Conservation (phyloP, 2,329 filamentous ascomycete genomes). For the Eutypa lata region DNA sequence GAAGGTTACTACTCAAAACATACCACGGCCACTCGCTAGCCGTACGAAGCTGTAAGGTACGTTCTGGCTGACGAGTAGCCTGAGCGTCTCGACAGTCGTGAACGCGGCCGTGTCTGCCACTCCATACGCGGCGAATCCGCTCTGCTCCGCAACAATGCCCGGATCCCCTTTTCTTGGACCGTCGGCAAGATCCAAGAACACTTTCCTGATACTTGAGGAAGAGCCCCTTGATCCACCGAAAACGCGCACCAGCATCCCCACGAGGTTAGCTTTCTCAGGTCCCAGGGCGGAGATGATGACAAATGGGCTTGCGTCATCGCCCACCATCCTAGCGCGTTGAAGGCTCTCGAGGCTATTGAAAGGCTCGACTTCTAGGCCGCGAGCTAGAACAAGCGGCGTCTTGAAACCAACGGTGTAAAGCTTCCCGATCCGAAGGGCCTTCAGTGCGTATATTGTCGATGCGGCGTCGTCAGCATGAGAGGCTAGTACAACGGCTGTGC, state of each 20-base stretch:
- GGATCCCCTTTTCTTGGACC: constrained; percentile 66
- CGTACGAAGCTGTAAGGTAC: constrained; percentile 85
- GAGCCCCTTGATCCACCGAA: constrained; percentile 49
- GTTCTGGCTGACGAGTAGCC: constrained; percentile 79
- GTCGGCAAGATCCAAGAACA: constrained; percentile 78
- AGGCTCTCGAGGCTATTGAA: constrained; percentile 71
- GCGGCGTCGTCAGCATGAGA: constrained; percentile 72
- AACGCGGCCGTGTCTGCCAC: constrained; percentile 78
- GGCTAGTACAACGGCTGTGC: constrained; percentile 73
- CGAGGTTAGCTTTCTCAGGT: constrained; percentile 73
- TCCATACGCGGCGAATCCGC: constrained; percentile 77
- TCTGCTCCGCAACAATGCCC: constrained; percentile 65
- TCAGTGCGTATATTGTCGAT: constrained; percentile 74
- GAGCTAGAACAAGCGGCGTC: constrained; percentile 57
- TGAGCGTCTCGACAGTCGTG: constrained; percentile 77
- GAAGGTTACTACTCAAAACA: constrained; percentile 36
- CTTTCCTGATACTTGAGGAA: constrained; percentile 51
- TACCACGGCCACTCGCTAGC: constrained; percentile 56
- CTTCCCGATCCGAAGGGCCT: constrained; percentile 70
- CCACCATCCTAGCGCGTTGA: constrained; percentile 48
- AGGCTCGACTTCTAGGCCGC: constrained; percentile 70
- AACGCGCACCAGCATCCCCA: constrained; percentile 73
- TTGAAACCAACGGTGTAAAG: constrained; percentile 84
- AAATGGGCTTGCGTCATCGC: constrained; percentile 62
- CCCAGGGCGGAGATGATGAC: constrained; percentile 77